Evolutionary conservation across 1,284 basidiomycete species (phyloP).

Genomic region (Trametes hirsuta): DNA sequence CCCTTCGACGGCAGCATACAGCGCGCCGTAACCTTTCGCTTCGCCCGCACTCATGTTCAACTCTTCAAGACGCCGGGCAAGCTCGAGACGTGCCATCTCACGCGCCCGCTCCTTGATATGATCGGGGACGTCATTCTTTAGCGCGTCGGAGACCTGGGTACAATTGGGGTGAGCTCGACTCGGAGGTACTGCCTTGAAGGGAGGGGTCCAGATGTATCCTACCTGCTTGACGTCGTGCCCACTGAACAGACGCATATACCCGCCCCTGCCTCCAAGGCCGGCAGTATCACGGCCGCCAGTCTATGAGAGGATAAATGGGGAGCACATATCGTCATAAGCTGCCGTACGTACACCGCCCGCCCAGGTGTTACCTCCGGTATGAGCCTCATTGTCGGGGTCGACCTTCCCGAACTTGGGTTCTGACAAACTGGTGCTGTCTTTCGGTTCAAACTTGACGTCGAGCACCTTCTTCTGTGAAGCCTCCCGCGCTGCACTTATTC

Average conservation of each 20-base stretch:
- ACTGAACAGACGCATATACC: conserved; percentile 68
- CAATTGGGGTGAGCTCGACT: not conserved
- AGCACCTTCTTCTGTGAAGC: conserved; percentile 50
- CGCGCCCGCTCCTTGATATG: conserved; percentile 62
- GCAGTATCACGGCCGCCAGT: conserved; percentile 70
- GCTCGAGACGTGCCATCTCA: conserved; percentile 65
- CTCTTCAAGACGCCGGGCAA: conserved; percentile 60
- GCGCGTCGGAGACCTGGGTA: conserved; percentile 50
- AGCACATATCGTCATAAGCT: not conserved
- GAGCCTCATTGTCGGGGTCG: conserved; percentile 55
- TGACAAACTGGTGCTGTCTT: conserved; percentile 46
- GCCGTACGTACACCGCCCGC: conserved; percentile 58
- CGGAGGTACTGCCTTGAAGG: not conserved
- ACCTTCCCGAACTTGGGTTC: conserved; percentile 64
- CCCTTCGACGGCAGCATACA: conserved; percentile 56
- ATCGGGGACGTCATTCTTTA: conserved; percentile 63
- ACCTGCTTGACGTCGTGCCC: conserved; percentile 68
- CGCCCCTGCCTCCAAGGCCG: conserved; percentile 63
- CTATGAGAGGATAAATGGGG: conserved; percentile 35
- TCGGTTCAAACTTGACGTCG: conserved; percentile 61
- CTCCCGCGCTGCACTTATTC: conserved; percentile 58
- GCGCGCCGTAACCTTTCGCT: conserved; percentile 56
- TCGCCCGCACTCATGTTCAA: conserved; percentile 60
- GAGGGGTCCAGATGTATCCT: not conserved
- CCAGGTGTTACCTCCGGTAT: conserved; percentile 62